Conservation (phyloP, 495 filamentous ascomycete species). For the Ramalina intermedia region DNA sequence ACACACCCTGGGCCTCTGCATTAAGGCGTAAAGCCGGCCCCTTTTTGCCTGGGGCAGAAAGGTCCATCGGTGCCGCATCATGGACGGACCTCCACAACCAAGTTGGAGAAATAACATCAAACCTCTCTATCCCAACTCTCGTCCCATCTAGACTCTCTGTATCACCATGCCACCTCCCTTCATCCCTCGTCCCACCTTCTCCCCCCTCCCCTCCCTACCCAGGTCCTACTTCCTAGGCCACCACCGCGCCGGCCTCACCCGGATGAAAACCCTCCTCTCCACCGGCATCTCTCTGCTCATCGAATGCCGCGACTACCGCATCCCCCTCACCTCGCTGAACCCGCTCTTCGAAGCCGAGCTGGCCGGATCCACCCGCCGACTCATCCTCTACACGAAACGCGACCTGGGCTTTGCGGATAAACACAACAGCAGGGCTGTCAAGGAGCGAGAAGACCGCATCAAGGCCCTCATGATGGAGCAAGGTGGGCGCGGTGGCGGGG, state of each 20-base stretch:
- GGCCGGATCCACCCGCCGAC: slow-evolving; percentile 42
- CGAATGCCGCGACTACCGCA: slow-evolving; percentile 87
- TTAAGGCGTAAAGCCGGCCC: too few relatives aligned
- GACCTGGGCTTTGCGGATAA: slow-evolving; percentile 45
- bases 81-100: too few relatives aligned
- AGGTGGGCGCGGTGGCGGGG: neutral
- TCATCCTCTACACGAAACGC: slow-evolving; percentile 84
- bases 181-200: slow-evolving; percentile 58
- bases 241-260: slow-evolving; percentile 64
- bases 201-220: slow-evolving; percentile 52
- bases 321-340: slow-evolving; percentile 78
- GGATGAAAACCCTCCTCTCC: slow-evolving; percentile 73
- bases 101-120: too few relatives aligned
- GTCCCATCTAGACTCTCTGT: too few relatives aligned
- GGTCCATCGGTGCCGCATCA: too few relatives aligned
- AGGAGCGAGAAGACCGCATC: too few relatives aligned
- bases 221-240: slow-evolving; percentile 96
- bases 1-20: too few relatives aligned
- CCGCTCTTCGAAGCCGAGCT: slow-evolving; percentile 75
- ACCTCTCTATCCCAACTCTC: too few relatives aligned
- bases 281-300: slow-evolving; percentile 68
- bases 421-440: too few relatives aligned
- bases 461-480: neutral
- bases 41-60: too few relatives aligned
- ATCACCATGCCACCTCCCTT: slow-evolving; percentile 30